phyloP scores from a whole-genome alignment of 1,284 basidiomycete species.

The Puccinia novopanici region DNA sequence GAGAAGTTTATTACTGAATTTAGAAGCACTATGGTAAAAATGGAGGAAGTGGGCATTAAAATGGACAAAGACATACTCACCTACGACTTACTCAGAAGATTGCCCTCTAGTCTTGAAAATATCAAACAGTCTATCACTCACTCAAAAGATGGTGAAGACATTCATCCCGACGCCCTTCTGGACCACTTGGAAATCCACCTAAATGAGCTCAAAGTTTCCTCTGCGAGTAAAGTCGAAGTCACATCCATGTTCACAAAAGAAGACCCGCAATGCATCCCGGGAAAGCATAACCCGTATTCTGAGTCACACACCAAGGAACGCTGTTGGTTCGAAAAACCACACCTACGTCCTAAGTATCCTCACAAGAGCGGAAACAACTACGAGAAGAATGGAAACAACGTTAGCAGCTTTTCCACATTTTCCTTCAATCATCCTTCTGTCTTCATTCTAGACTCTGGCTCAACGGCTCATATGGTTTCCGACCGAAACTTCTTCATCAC shows the following conservation, averaged over 20 bases:
- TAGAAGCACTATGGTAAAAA: too few relatives aligned
- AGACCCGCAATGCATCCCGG: background rate
- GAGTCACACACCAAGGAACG: too few relatives aligned
- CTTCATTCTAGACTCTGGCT: constrained; percentile 5
- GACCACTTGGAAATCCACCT: background rate
- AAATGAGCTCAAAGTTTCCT: background rate
- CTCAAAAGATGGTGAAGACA: constrained; percentile 6
- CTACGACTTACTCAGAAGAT: background rate
- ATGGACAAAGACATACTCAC: background rate
- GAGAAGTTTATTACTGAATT: too few relatives aligned
- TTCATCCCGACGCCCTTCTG: background rate
- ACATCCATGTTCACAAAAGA: background rate
- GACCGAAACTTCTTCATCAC: background rate
- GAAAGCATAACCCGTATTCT: background rate
- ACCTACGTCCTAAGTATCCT: background rate
- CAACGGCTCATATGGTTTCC: background rate
- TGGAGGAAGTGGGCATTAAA: too few relatives aligned
- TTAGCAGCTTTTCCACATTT: background rate
- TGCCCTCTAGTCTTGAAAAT: background rate
- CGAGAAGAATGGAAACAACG: background rate
- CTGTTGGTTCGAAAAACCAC: too few relatives aligned
- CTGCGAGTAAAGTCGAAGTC: background rate
- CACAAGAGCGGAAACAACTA: background rate
- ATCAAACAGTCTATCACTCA: background rate
- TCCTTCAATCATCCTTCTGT: background rate